Evolutionary conservation across 257 asterid species (phyloP).

Genomic region (Cynanchum wilfordii): DNA sequence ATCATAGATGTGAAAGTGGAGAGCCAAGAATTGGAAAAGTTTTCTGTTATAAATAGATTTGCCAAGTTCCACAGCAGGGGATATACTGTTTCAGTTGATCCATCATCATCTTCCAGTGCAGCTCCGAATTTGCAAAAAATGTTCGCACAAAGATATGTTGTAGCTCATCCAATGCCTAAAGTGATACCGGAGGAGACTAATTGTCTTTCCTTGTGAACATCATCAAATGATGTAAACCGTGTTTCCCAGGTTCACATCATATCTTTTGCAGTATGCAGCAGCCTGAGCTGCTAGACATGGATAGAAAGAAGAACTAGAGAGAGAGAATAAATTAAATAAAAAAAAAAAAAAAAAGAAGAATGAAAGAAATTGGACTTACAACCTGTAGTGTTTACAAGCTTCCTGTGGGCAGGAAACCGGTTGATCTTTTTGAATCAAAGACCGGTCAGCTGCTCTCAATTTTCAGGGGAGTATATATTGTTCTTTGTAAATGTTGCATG

Average conservation of each 20-base stretch:
- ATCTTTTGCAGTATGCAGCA: slow-evolving; percentile 1
- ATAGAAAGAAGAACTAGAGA: background rate
- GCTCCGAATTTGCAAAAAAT: slow-evolving; percentile 24
- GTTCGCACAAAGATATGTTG: slow-evolving; percentile 47
- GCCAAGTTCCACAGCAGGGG: slow-evolving; percentile 63
- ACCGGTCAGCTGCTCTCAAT: slow-evolving; percentile 17
- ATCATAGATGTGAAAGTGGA: slow-evolving; percentile 49
- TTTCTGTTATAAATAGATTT: slow-evolving; percentile 58
- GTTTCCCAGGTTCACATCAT: background rate
- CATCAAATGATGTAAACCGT: slow-evolving; percentile 8
- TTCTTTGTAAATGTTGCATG: slow-evolving; percentile 29
- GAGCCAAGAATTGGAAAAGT: slow-evolving; percentile 55
- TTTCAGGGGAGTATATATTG: slow-evolving; percentile 35
- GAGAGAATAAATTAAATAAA: too few species aligned
- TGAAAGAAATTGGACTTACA: slow-evolving; percentile 6
- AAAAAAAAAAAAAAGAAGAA: too few species aligned
- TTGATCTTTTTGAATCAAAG: slow-evolving; percentile 22
- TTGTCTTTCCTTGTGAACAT: slow-evolving; percentile 56
- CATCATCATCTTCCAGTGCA: slow-evolving; percentile 35
- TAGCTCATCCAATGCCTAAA: slow-evolving; percentile 58
- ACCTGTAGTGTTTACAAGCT: slow-evolving; percentile 10
- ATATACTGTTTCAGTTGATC: slow-evolving; percentile 27
- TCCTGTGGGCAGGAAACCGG: slow-evolving; percentile 24
- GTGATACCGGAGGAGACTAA: slow-evolving; percentile 46
- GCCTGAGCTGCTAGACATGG: background rate